Conservation (phyloP, 1,284 basidiomycete genomes). For the Cutaneotrichosporon cyanovorans region DNA sequence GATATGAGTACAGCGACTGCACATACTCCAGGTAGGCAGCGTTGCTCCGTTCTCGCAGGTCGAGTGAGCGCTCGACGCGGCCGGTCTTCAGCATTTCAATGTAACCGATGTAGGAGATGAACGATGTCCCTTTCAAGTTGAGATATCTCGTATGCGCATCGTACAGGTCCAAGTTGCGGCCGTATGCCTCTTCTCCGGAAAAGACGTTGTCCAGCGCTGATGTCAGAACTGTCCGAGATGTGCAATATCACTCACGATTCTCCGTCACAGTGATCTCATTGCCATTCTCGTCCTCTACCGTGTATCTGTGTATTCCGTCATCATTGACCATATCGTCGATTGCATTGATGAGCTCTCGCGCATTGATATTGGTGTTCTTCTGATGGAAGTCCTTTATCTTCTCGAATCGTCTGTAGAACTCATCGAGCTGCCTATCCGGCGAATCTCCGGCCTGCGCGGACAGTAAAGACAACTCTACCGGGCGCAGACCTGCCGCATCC, state of each 20-base stretch:
- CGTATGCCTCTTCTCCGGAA: constrained; percentile 91
- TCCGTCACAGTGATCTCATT: constrained; percentile 56
- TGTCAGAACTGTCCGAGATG: constrained; percentile 38
- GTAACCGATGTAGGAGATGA: constrained; percentile 82
- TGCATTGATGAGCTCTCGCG: constrained; percentile 71
- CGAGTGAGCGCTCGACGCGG: constrained; percentile 55
- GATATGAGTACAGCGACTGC: constrained; percentile 69
- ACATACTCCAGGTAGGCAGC: constrained; percentile 83
- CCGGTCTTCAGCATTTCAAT: constrained; percentile 62
- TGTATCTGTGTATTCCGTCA: constrained; percentile 39
- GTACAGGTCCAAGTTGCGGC: constrained; percentile 90
- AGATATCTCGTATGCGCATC: constrained; percentile 78
- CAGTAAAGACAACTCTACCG: constrained; percentile 39
- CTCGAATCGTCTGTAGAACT: constrained; percentile 89
- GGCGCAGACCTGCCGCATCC: constrained; percentile 57
- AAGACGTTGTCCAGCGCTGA: constrained; percentile 79
- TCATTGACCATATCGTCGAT: constrained; percentile 58
- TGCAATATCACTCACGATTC: constrained; percentile 45
- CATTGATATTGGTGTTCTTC: constrained; percentile 82
- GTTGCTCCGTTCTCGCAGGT: constrained; percentile 61
- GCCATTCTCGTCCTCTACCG: constrained; percentile 54
- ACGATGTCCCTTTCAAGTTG: constrained; percentile 76
- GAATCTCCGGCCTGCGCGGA: constrained; percentile 51
- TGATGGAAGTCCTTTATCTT: constrained; percentile 92
- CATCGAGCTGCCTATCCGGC: constrained; percentile 61